Conservation (phyloP, 1,139 yeast genomes). For the Nakaseomyces sp. region DNA sequence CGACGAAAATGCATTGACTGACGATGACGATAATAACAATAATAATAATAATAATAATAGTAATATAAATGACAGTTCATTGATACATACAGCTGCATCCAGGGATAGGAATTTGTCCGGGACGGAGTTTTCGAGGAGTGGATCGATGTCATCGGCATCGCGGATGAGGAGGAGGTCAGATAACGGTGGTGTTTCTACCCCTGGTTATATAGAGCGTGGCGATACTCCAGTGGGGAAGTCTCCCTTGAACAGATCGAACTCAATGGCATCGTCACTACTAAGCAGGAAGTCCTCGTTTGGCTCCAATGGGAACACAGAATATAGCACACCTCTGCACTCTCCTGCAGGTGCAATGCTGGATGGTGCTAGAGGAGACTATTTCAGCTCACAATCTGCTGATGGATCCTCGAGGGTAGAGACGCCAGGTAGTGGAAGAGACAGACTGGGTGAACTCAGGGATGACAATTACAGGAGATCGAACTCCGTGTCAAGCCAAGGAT, state of each 20-base stretch:
- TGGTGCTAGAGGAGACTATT: constrained; percentile 3
- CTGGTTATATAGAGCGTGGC: neutral
- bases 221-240: neutral
- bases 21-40: constrained; percentile 11
- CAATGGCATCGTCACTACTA: constrained; percentile 11
- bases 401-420: constrained; percentile 3
- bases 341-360: constrained; percentile 10
- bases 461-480: constrained; percentile 4
- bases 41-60: constrained; percentile 7
- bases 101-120: constrained; percentile 1
- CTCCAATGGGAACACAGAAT: constrained; percentile 11
- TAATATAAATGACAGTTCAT: constrained; percentile 3
- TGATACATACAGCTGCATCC: neutral
- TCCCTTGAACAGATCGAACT: constrained; percentile 8
- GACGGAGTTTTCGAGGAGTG: constrained; percentile 4
- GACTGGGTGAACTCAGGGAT: constrained; percentile 8
- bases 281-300: constrained; percentile 9
- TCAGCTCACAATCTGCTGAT: constrained; percentile 3
- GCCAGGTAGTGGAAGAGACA: constrained; percentile 5
- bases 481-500: neutral
- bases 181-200: neutral
- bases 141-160: constrained; percentile 7
- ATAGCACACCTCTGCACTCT: constrained; percentile 12
- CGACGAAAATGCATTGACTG: constrained; percentile 11
- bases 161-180: constrained; percentile 7